These are phyloP conservation scores for Linnemannia exigua DNA, from an alignment of 192 early-diverging fungal species.

Conservation along the genomic window DNA sequence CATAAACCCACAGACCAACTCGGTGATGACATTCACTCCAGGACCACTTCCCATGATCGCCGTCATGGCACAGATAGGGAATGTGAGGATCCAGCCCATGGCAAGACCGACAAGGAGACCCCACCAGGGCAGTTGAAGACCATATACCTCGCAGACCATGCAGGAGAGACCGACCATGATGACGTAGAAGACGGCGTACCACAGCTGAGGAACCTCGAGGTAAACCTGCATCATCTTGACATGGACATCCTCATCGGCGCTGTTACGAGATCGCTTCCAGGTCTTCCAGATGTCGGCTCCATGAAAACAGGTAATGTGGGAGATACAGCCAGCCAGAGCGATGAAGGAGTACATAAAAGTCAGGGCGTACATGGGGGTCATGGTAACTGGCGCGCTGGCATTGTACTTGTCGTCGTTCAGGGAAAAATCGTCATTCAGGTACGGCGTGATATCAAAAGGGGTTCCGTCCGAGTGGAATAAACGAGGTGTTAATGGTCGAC, in stretches of 20 bases:
- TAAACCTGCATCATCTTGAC: constrained; percentile 48
- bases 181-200: constrained; percentile 60
- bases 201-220: constrained; percentile 63
- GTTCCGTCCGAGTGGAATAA: background rate
- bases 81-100: constrained; percentile 44
- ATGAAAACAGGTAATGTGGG: constrained; percentile 71
- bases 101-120: constrained; percentile 49
- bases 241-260: constrained; percentile 41
- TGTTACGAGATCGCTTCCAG: background rate
- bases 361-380: constrained; percentile 61
- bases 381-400: constrained; percentile 56
- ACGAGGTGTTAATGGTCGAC: background rate
- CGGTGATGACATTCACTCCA: constrained; percentile 66
- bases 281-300: constrained; percentile 67
- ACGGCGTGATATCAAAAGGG: background rate
- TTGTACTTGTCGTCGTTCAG: constrained; percentile 59
- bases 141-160: constrained; percentile 29
- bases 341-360: constrained; percentile 61
- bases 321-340: constrained; percentile 60
- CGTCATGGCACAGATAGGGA: constrained; percentile 68
- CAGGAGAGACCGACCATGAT: constrained; percentile 49
- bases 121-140: constrained; percentile 61
- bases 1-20: constrained; percentile 69
- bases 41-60: constrained; percentile 64
- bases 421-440: background rate